Conservation (phyloP, 441 rosid genomes). For the Geranium incanum region DNA sequence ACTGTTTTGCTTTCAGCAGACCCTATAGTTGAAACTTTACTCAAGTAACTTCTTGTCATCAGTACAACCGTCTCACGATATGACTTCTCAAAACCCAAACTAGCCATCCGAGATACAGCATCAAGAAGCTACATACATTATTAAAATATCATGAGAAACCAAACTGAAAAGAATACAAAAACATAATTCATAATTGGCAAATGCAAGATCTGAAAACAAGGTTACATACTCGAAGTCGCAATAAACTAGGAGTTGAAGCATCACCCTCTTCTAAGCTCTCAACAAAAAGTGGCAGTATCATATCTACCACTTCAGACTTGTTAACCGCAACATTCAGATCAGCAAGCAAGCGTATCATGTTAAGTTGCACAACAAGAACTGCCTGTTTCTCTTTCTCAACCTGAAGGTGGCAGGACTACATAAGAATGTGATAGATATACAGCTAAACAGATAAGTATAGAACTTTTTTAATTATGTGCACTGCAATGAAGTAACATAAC, state of each 20-base stretch:
- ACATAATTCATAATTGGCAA: conserved; percentile 19
- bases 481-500: neutral
- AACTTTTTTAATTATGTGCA: neutral
- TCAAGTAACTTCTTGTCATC: conserved; percentile 90
- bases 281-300: conserved; percentile 91
- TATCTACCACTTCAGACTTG: conserved; percentile 91
- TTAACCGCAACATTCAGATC: conserved; percentile 81
- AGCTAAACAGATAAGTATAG: neutral
- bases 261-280: conserved; percentile 99
- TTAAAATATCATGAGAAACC: conserved; percentile 25
- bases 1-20: conserved; percentile 84
- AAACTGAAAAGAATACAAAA: conserved; percentile 11
- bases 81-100: conserved; percentile 96
- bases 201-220: conserved; percentile 27
- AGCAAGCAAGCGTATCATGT: conserved; percentile 77
- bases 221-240: conserved; percentile 76
- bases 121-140: conserved; percentile 77
- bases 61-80: conserved; percentile 98
- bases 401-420: conserved; percentile 35
- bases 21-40: conserved; percentile 64
- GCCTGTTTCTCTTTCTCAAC: conserved; percentile 69
- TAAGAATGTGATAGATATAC: neutral
- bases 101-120: conserved; percentile 93
- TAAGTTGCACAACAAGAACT: conserved; percentile 74
- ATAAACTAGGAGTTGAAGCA: conserved; percentile 74